Evolutionary conservation across 139 green algal species (phyloP).

Genomic region (Tetradesmus lagerheimii): DNA sequence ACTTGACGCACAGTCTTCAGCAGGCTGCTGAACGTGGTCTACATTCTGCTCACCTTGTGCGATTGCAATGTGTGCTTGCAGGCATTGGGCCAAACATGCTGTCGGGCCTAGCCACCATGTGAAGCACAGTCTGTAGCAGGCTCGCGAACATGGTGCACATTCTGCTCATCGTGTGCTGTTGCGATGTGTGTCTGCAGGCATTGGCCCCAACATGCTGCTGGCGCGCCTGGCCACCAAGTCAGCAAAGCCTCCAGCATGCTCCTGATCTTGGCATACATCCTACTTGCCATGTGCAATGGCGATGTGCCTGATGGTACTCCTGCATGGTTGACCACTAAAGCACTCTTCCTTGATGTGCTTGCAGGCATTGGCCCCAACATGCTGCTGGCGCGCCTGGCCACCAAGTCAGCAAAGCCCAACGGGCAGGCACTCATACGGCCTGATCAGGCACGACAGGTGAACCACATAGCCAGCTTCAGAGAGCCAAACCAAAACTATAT

Average conservation of each 20-base stretch:
- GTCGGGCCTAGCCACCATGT: too few species aligned
- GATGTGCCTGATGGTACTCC: too few species aligned
- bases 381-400: constrained; percentile 89
- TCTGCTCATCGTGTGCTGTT: neutral
- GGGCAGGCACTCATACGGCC: constrained; percentile 67
- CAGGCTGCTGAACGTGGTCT: too few species aligned
- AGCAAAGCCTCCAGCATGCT: too few species aligned
- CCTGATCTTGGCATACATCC: too few species aligned
- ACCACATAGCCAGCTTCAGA: too few species aligned
- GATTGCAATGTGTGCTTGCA: neutral
- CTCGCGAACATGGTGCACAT: too few species aligned
- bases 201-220: constrained; percentile 85
- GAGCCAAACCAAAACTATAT: too few species aligned
- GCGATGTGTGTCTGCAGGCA: constrained; percentile 69
- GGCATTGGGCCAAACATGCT: neutral
- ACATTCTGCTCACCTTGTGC: too few species aligned
- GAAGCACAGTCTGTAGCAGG: too few species aligned
- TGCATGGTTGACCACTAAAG: constrained; percentile 40
- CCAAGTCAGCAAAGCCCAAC: constrained; percentile 87
- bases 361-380: constrained; percentile 84
- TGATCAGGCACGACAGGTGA: constrained; percentile 52
- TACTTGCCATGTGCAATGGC: too few species aligned
- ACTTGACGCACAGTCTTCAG: too few species aligned
- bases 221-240: constrained; percentile 84
- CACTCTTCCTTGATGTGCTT: constrained; percentile 67